Evolutionary conservation across 2,329 filamentous ascomycete species (phyloP), one percentile per base, ranked within the genome.

Genomic region (Fusarium tupiense): DNA sequence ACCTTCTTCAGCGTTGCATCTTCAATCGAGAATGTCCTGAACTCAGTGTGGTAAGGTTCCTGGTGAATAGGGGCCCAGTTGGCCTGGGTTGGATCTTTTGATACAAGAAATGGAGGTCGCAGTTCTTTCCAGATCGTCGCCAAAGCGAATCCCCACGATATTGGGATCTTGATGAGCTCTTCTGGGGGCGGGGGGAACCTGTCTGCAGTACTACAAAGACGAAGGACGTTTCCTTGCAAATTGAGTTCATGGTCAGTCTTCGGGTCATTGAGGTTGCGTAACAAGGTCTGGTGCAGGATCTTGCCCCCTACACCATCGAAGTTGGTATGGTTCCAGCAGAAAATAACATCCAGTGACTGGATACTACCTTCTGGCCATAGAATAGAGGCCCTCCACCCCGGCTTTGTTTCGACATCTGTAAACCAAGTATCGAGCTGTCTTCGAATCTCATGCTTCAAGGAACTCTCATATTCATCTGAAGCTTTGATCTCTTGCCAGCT

Each of bases 261-360:
- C 13, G 46, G 33, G 7, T 61, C 37, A 38, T 80, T 79, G 49
- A 82, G 79, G 38, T 77, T 74, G 12, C 69, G 65, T 9, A 82
- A 53, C 13, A 82, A 56, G 22, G 71, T 76, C 53, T 76, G 57
- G 46, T 82, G 80, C n/a, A 82, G 79, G 8, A 82, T 73, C 59
- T 80, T 82, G 46, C 73, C 78, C 26, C 79, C 71, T n/a, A 74
- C 79, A 2, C 80, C 81, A 44, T 82, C 81, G 8, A 63, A 68
- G 11, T 69, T 70, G 31, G 76, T 60, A 58, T 82, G 81, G 37
- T 77, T 79, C 61, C 72, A 80, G 16, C 68, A 67, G 47, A 81
- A 76, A 17, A 81, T 33, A 20, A 78, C 65, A n/a, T 82, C 77
- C 8, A 81, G 44, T 10, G 63, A 67, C 24, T 50, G 26, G 26